Evolutionary conservation across 176 grass and related monocot species (phyloP), one percentile per base, ranked within the genome.

Genomic region (Puya raimondii): DNA sequence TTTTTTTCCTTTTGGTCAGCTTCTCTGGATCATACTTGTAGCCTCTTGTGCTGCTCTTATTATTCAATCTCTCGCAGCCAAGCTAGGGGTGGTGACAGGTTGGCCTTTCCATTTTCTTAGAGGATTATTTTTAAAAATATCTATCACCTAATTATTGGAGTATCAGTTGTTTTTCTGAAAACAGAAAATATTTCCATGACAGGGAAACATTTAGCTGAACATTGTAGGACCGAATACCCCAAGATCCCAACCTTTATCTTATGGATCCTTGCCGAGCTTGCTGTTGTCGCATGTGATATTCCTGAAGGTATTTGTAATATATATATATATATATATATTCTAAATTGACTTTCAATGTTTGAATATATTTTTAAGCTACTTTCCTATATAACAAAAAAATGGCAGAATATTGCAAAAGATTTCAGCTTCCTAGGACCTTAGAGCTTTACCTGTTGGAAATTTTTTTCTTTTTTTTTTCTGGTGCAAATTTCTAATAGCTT

Each of bases 171-270:
- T 23, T 12, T 82, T 69, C 64, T 47, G 66, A 51, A 71, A 70
- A 78, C 11, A 42, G 52, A 12, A 47, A 52, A 53, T 26, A 10
- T 27, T 72, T 67, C 13, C 70, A 50, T 81, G 48, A 74, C 48
- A 97, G 94, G 94, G 58, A 97, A 97, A 53, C 94, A 97, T 90
- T 88, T 97, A 49, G 86, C 89, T 22, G 94, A 97, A 82, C 89
- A 97, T 75, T 97, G 89, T 65, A 90, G 89, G 80, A 87, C 86
- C 64, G 89, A 97, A 80, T 97, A 97, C 80, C 79, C 85, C 20
- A 97, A 90, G 80, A 80, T 70, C 61, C 83, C 89, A 17, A 97
- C 92, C 80, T 97, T 90, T 15, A 79, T 88, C 42, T 76, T 97
- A 78, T 97, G 94, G 94, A 83, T 92, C 57, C 94, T 97, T 69